Evolutionary conservation across 495 filamentous ascomycete species (phyloP).

Genomic region (Penicillium ochrochloron): DNA sequence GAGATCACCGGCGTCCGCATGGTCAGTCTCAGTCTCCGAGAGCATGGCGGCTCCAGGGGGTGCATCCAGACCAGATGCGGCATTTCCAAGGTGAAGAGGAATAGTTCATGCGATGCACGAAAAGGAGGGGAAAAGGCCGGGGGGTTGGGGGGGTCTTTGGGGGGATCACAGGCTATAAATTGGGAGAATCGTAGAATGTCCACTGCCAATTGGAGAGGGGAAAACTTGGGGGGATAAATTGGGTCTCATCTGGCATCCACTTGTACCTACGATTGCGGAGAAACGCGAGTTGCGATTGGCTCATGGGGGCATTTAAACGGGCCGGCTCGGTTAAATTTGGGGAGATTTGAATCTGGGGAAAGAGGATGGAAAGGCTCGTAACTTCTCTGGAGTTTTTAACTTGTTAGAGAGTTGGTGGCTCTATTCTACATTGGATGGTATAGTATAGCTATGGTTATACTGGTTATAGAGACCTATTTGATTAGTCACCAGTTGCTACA

Average conservation of each 20-base stretch:
- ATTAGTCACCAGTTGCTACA: no score
- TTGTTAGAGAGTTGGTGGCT: no score
- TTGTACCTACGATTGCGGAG: conserved; percentile 13
- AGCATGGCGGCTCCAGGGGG: conserved; percentile 38
- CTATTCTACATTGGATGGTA: no score
- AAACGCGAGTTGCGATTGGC: conserved; percentile 15
- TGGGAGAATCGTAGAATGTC: neutral
- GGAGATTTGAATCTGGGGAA: conserved; percentile 21
- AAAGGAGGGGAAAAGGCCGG: conserved; percentile 22
- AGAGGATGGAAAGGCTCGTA: no score
- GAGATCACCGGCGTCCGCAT: conserved; percentile 32
- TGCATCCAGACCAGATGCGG: conserved; percentile 21
- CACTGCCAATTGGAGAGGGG: neutral
- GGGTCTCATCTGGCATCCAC: neutral
- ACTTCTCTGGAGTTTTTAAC: no score
- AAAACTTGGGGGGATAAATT: neutral
- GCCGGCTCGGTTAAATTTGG: conserved; percentile 34
- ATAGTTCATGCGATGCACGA: neutral
- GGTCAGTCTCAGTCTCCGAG: conserved; percentile 32
- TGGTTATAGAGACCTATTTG: no score
- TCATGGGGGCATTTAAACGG: conserved; percentile 5
- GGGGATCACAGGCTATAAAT: conserved; percentile 11
- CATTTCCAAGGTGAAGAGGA: conserved; percentile 20
- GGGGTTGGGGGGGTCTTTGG: neutral
- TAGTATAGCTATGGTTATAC: no score